phyloP scores from a whole-genome alignment of 169 alveolate genomes.

The Eimeria falciformis region DNA sequence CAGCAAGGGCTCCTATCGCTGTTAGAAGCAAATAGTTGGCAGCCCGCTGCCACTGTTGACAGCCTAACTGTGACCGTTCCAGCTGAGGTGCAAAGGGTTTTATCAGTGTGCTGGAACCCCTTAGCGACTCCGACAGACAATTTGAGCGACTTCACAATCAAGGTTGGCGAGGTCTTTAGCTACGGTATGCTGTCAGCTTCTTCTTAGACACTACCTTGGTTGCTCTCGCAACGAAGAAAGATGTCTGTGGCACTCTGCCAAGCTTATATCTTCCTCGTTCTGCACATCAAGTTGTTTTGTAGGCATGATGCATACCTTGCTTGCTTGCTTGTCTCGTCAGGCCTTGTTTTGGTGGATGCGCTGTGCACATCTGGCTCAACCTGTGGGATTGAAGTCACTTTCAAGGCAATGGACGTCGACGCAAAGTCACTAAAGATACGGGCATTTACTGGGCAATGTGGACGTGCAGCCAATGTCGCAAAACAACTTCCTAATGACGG shows the following conservation, averaged over 20 bases:
- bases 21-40: not conserved
- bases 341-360: constrained; percentile 5
- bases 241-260: not conserved
- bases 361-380: constrained; percentile 43
- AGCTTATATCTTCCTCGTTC: not conserved
- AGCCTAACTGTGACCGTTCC: constrained; percentile 29
- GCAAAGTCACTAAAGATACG: not conserved
- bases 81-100: not conserved
- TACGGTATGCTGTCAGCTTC: constrained; percentile 69
- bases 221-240: not conserved
- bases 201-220: not conserved
- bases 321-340: not conserved
- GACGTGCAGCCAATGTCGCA: not conserved
- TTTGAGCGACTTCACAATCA: constrained; percentile 67
- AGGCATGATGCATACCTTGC: not conserved
- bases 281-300: not conserved
- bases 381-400: constrained; percentile 21
- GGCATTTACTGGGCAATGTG: constrained; percentile 26
- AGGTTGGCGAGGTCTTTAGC: constrained; percentile 43
- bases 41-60: constrained; percentile 5
- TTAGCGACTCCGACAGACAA: not conserved
- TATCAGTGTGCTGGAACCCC: constrained; percentile 70
- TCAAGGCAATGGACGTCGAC: not conserved
- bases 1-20: not conserved
- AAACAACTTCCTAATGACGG: constrained; percentile 26